phyloP scores from a whole-genome alignment of 2,329 filamentous ascomycete genomes.

The Botrytis deweyae region DNA sequence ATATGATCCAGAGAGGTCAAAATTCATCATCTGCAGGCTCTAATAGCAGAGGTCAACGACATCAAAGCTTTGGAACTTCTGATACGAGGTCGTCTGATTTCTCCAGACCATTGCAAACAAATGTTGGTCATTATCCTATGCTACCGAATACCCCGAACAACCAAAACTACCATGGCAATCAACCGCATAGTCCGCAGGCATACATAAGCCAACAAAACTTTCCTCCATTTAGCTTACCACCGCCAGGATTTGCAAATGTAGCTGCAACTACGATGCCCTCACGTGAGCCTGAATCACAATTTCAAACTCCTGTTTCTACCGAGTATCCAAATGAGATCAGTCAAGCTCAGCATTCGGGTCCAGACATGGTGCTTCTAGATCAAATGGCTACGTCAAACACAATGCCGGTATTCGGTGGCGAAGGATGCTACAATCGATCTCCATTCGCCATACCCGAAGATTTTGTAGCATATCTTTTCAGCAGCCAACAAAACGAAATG shows the following conservation, averaged over 20 bases:
- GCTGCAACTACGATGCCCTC: slow-evolving; percentile 41
- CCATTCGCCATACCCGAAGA: slow-evolving; percentile 86
- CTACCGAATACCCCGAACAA: slow-evolving; percentile 54
- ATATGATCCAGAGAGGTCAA: slow-evolving; percentile 33
- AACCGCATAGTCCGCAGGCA: slow-evolving; percentile 45
- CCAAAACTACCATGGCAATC: slow-evolving; percentile 45
- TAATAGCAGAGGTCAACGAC: slow-evolving; percentile 30
- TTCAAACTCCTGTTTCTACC: slow-evolving; percentile 34
- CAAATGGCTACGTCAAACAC: slow-evolving; percentile 64
- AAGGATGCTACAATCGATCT: slow-evolving; percentile 74
- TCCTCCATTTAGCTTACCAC: slow-evolving; percentile 61
- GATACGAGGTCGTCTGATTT: slow-evolving; percentile 41
- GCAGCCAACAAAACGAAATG: slow-evolving; percentile 59
- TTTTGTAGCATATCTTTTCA: slow-evolving; percentile 83
- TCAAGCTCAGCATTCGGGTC: slow-evolving; percentile 40
- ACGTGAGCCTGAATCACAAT: slow-evolving; percentile 35
- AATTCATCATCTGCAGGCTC: slow-evolving; percentile 27
- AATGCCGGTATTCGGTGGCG: slow-evolving; percentile 83
- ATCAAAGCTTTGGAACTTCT: slow-evolving; percentile 38
- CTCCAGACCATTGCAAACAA: slow-evolving; percentile 50
- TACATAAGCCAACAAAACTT: slow-evolving; percentile 63
- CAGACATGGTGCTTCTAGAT: slow-evolving; percentile 60
- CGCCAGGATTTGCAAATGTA: slow-evolving; percentile 54
- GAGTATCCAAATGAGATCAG: slow-evolving; percentile 39
- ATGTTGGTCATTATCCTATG: slow-evolving; percentile 51